phyloP scores from a whole-genome alignment of 78 protist genomes.

The Mantamonas sphyraenae region DNA sequence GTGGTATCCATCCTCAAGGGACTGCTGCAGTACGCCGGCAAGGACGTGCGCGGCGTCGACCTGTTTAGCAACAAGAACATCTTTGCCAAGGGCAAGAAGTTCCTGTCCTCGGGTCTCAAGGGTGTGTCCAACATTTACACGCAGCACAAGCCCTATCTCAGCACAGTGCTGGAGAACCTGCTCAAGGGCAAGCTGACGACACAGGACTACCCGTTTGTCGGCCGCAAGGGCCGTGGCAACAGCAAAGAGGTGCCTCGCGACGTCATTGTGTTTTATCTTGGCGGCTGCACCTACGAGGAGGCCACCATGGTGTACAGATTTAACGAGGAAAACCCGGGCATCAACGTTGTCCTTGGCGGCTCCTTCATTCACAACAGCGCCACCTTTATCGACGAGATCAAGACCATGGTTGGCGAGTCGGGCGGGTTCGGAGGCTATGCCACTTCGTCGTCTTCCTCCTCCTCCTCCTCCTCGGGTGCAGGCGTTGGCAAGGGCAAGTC shows the following conservation, averaged over 20 bases:
- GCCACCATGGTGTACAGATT: conserved; percentile 50
- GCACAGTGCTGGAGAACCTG: conserved; percentile 5
- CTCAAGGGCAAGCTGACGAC: conserved; percentile 44
- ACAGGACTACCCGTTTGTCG: conserved; percentile 35
- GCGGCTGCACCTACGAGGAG: conserved; percentile 91
- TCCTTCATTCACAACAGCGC: conserved; percentile 48
- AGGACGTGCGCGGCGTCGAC: conserved; percentile 43
- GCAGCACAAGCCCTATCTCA: conserved; percentile 48
- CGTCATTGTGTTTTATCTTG: conserved; percentile 73
- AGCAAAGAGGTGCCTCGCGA: conserved; percentile 16
- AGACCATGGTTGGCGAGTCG: background rate
- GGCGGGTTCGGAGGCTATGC: background rate
- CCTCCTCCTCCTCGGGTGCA: too few relatives aligned
- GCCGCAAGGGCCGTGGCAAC: background rate
- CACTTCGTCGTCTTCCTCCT: too few relatives aligned
- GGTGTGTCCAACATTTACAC: conserved; percentile 88
- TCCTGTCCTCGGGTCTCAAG: background rate
- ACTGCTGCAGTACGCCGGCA: conserved; percentile 68
- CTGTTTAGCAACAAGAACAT: conserved; percentile 52
- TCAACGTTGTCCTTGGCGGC: conserved; percentile 64
- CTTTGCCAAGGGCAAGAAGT: conserved; percentile 32
- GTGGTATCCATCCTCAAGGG: background rate
- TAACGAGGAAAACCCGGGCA: conserved; percentile 30
- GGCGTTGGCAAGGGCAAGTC: too few relatives aligned
- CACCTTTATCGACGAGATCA: conserved; percentile 6